phyloP scores from a whole-genome alignment of 208 protist genomes.

The Trypanosoma cruzi region DNA sequence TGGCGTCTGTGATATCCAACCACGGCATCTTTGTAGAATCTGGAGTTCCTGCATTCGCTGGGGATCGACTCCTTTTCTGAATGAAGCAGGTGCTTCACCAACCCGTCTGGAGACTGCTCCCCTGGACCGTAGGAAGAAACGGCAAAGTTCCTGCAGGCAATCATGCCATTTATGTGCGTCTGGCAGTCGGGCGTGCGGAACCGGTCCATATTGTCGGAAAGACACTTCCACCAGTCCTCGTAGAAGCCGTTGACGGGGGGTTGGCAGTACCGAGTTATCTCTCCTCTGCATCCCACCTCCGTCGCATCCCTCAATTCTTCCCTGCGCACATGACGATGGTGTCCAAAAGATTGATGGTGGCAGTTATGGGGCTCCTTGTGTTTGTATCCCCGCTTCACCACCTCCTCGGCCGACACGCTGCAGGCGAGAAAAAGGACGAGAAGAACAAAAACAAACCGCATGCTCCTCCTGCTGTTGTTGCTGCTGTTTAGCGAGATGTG shows the following conservation, averaged over 20 bases:
- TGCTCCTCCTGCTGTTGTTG: neutral
- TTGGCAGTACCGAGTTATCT: conserved; percentile 33
- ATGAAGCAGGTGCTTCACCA: conserved; percentile 39
- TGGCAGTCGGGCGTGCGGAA: conserved; percentile 34
- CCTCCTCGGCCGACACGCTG: neutral
- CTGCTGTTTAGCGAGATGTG: too few relatives aligned
- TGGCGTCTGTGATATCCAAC: neutral
- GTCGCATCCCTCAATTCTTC: too few relatives aligned
- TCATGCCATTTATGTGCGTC: conserved; percentile 37
- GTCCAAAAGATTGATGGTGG: too few relatives aligned
- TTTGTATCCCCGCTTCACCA: too few relatives aligned
- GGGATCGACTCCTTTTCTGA: conserved; percentile 26
- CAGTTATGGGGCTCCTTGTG: too few relatives aligned
- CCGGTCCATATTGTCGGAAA: conserved; percentile 32
- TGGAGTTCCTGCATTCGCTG: conserved; percentile 27
- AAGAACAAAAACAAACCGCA: conserved; percentile 2
- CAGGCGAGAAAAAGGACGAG: neutral
- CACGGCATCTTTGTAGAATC: conserved; percentile 21
- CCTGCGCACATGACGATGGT: too few relatives aligned
- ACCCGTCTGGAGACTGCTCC: too few relatives aligned
- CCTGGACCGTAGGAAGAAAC: neutral
- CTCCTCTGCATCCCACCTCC: conserved; percentile 37
- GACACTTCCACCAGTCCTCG: conserved; percentile 38
- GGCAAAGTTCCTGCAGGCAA: conserved; percentile 39
- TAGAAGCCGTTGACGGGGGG: conserved; percentile 1